phyloP scores from a whole-genome alignment of 805 yeast species.

The Hemisphaericaspora nanyangensis region DNA sequence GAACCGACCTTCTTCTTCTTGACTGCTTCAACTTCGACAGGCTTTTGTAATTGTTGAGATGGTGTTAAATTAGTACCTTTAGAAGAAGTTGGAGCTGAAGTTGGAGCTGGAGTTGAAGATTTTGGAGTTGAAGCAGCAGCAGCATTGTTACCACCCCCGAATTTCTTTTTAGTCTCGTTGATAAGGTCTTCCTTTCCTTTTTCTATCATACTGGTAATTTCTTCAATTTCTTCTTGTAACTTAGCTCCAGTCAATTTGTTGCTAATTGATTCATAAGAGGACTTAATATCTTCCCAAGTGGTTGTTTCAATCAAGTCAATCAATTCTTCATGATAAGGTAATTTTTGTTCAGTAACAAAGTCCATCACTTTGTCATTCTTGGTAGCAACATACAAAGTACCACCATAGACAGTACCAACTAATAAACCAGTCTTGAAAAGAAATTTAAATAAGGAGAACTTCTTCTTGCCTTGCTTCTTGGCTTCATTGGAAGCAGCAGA shows the following conservation, averaged over 20 bases:
- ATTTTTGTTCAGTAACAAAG: slow-evolving; percentile 39
- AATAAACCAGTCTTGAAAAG: slow-evolving; percentile 26
- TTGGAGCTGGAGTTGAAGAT: slow-evolving; percentile 2
- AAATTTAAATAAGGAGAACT: slow-evolving; percentile 27
- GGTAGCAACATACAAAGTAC: slow-evolving; percentile 38
- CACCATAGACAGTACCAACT: slow-evolving; percentile 32
- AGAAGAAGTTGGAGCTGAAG: not conserved
- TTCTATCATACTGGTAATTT: slow-evolving; percentile 29
- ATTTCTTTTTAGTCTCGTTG: slow-evolving; percentile 34
- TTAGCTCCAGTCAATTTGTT: slow-evolving; percentile 16
- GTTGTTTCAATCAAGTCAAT: slow-evolving; percentile 32
- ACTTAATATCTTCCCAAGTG: slow-evolving; percentile 30
- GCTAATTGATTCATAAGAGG: slow-evolving; percentile 14
- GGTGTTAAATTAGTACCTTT: slow-evolving; percentile 23
- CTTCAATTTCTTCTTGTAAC: slow-evolving; percentile 28
- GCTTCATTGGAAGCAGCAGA: slow-evolving; percentile 1
- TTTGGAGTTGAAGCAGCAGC: slow-evolving; percentile 1
- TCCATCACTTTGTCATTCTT: slow-evolving; percentile 43
- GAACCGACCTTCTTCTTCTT: slow-evolving; percentile 19
- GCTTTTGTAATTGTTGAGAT: slow-evolving; percentile 39
- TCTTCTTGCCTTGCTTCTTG: slow-evolving; percentile 18
- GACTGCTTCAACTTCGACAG: slow-evolving; percentile 34
- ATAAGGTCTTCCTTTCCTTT: slow-evolving; percentile 30
- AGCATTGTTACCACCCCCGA: slow-evolving; percentile 8
- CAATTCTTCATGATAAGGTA: slow-evolving; percentile 41